phyloP scores from a whole-genome alignment of 2,329 filamentous ascomycete species.

The Dryadomyces sulphureus region DNA sequence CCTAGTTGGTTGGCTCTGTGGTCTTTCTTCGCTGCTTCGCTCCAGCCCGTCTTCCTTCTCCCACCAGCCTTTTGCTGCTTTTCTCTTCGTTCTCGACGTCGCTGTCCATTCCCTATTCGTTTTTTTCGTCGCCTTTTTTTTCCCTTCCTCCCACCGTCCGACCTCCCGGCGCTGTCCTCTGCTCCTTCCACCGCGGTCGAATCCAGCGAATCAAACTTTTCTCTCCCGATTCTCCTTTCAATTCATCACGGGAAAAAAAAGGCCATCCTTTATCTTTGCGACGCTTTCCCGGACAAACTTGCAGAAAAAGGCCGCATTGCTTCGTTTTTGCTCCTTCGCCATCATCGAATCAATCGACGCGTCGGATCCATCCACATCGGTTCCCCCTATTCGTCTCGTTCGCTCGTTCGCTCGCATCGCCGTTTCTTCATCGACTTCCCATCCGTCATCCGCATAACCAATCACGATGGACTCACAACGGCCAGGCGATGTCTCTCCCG shows the following conservation, averaged over 20 bases:
- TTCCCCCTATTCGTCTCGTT: not conserved
- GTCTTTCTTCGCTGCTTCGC: not conserved
- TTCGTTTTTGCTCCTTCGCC: not conserved
- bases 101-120: not conserved
- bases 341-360: not conserved
- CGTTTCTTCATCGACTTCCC: not conserved
- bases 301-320: no score
- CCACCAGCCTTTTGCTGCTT: not conserved
- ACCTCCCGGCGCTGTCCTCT: not conserved
- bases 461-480: constrained; percentile 38
- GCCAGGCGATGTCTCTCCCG: constrained; percentile 49
- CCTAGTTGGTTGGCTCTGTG: not conserved
- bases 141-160: not conserved
- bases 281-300: no score
- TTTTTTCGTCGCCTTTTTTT: not conserved
- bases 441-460: not conserved
- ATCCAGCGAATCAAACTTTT: constrained; percentile 1
- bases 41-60: not conserved
- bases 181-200: not conserved
- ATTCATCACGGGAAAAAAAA: no score
- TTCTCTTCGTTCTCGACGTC: not conserved
- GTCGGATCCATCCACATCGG: not conserved
- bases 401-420: not conserved
- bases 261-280: no score
- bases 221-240: not conserved